phyloP scores from a whole-genome alignment of 2,329 filamentous ascomycete genomes.

The Penicillium nordicum region DNA sequence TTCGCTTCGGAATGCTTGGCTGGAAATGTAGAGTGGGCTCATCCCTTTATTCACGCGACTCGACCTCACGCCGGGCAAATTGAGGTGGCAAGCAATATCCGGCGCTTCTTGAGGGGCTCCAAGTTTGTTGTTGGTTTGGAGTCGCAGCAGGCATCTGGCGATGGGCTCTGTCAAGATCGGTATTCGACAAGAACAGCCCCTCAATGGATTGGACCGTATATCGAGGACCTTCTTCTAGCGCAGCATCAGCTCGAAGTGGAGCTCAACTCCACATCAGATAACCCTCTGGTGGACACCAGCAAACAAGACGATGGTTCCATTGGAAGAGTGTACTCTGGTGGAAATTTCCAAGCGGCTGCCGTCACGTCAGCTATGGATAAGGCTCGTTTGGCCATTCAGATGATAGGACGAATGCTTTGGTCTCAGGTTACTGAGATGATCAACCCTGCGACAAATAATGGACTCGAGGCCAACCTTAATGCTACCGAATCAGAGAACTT shows the following conservation, averaged over 20 bases:
- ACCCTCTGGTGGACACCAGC: conserved; percentile 56
- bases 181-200: conserved; percentile 63
- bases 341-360: conserved; percentile 64
- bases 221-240: conserved; percentile 62
- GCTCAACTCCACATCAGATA: conserved; percentile 66
- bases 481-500: conserved; percentile 57
- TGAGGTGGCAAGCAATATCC: conserved; percentile 57
- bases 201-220: conserved; percentile 65
- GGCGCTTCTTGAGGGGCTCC: conserved; percentile 50
- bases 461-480: conserved; percentile 60
- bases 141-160: conserved; percentile 13
- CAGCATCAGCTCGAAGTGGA: conserved; percentile 57
- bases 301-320: conserved; percentile 5
- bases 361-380: conserved; percentile 66
- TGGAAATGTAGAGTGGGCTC: conserved; percentile 55
- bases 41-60: conserved; percentile 56
- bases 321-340: conserved; percentile 56
- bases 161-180: conserved; percentile 57
- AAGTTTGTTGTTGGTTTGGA: conserved; percentile 35
- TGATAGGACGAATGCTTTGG: conserved; percentile 62
- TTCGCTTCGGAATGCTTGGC: conserved; percentile 59
- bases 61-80: conserved; percentile 61
- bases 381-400: conserved; percentile 49
- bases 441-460: conserved; percentile 57
- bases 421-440: conserved; percentile 62